Evolutionary conservation across 441 rosid genomes (phyloP), one percentile per base, ranked within the genome.

Genomic region (Theobroma grandiflorum): DNA sequence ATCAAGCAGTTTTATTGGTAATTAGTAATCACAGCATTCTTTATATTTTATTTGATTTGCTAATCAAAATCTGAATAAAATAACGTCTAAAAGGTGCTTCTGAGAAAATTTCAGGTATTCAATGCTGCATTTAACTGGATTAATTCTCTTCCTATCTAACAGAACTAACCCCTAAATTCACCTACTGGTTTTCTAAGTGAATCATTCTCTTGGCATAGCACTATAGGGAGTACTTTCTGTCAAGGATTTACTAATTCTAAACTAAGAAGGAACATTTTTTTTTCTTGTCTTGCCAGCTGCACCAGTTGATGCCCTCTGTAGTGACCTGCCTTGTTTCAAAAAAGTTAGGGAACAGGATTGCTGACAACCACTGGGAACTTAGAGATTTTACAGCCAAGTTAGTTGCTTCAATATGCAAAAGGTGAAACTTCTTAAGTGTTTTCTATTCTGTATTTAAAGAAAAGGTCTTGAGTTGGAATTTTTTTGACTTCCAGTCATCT

Each of bases 301-400:
- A 96, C 88, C 97, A 93, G 80, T 88, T 94, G 93, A 96, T 96
- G 99, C 98, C 98, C 80, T 93, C 98, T 83, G 97, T 92, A 74
- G 98, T 95, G 78, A 96, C 99, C 64, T 96, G 99, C 91, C 93
- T 95, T 79, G 98, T 96, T 71, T 95, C 98, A n/a, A 96, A 88
- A 85, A 88, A 92, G 90, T 86, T 96, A 84, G 99, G 99, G 79
- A 93, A 88, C 89, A 92, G 95, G 87, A 84, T 91, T 82, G 85
- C 95, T 4, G 98, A 94, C 88, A 92, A 96, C 87, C 98, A 96
- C 83, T 96, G 99, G 99, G 97, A 94, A 74, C 97, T 96, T 66
- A 88, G 99, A 87, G 94, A 93, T 87, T 96, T 91, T 84, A 85
- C 98, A 0, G 95, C 98, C 50, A 91, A 87, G 72, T 79, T 96